phyloP scores from a whole-genome alignment of 495 filamentous ascomycete genomes.

The Aspergillus bertholletiae region DNA sequence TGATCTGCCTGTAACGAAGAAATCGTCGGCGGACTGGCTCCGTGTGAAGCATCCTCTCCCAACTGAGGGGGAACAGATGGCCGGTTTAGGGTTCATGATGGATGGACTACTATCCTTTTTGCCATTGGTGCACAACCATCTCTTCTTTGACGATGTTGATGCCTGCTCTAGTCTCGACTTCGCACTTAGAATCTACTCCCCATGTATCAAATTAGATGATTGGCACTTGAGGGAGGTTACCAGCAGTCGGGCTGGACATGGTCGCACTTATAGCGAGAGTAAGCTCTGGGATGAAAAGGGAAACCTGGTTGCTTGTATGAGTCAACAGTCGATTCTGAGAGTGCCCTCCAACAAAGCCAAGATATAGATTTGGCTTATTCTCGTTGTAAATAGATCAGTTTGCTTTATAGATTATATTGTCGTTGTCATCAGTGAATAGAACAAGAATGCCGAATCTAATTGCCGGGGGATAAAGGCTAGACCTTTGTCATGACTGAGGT shows the following conservation, averaged over 20 bases:
- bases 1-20: background rate
- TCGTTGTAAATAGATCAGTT: too few relatives aligned
- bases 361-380: background rate
- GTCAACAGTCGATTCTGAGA: constrained; percentile 11
- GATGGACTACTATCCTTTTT: constrained; percentile 3
- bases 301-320: constrained; percentile 9
- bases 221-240: constrained; percentile 9
- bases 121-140: constrained; percentile 2
- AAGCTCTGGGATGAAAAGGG: constrained; percentile 5
- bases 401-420: too few relatives aligned
- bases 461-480: too few relatives aligned
- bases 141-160: constrained; percentile 8
- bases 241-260: background rate
- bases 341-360: background rate
- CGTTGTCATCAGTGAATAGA: too few relatives aligned
- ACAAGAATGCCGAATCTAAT: too few relatives aligned
- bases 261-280: constrained; percentile 8
- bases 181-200: constrained; percentile 2
- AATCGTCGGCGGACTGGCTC: constrained; percentile 9
- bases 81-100: constrained; percentile 4
- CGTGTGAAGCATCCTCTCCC: constrained; percentile 1
- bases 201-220: background rate
- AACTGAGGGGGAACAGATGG: background rate
- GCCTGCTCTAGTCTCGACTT: constrained; percentile 10
- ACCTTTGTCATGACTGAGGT: too few relatives aligned